Percentiles rank a stretch among this genome's conserved stretches.
phyloP scores from a whole-genome alignment of 2,329 filamentous ascomycete species.

The Parasarocladium wereldwijsianum region DNA sequence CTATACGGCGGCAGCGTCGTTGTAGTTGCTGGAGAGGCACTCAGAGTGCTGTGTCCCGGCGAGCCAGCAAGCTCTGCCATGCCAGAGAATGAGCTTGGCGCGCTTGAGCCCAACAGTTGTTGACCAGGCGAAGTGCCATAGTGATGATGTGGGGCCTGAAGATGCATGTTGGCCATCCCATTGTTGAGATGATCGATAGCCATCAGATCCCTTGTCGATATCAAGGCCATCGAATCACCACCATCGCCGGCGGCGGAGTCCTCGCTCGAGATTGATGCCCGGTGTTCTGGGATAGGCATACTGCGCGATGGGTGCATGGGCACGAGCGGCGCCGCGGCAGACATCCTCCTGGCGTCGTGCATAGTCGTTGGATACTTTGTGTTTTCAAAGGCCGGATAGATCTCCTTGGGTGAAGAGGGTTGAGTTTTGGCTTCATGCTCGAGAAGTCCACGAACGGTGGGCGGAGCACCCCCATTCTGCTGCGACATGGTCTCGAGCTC shows the following conservation, averaged over 20 bases:
- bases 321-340: constrained; percentile 8
- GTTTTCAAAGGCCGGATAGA: constrained; percentile 19
- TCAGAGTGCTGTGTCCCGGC: neutral
- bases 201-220: constrained; percentile 40
- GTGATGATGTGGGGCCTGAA: constrained; percentile 18
- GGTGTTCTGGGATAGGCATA: constrained; percentile 6
- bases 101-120: constrained; percentile 15
- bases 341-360: constrained; percentile 21
- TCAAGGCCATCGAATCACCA: constrained; percentile 26
- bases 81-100: constrained; percentile 12
- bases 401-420: constrained; percentile 19
- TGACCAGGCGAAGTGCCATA: constrained; percentile 23
- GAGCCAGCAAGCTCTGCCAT: constrained; percentile 8
- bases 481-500: constrained; percentile 37
- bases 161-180: constrained; percentile 25
- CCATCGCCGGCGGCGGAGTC: constrained; percentile 14
- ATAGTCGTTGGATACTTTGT: constrained; percentile 26
- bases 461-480: constrained; percentile 26
- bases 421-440: constrained; percentile 23
- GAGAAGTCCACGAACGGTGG: constrained; percentile 38
- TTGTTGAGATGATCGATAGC: constrained; percentile 27
- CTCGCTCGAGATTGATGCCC: constrained; percentile 17
- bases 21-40: constrained; percentile 1
- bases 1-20: constrained; percentile 2
- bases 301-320: neutral